phyloP scores from a whole-genome alignment of 2,329 filamentous ascomycete species.

The Diplodia seriata region DNA sequence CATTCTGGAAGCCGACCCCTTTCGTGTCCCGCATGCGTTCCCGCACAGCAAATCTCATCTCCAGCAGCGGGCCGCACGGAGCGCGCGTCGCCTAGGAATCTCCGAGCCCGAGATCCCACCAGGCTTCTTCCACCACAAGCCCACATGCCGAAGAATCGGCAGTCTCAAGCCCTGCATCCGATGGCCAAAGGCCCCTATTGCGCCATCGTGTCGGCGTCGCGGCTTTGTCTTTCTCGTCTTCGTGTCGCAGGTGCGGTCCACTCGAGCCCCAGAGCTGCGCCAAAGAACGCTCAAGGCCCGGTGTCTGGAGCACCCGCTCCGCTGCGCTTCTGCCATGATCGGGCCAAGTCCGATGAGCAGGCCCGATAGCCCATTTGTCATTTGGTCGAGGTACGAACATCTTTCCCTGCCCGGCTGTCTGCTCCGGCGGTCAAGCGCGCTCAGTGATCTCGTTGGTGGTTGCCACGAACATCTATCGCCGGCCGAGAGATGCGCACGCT shows the following conservation, averaged over 20 bases:
- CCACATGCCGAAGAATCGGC: constrained; percentile 29
- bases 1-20: constrained; percentile 12
- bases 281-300: background rate
- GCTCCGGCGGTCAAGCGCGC: constrained; percentile 5
- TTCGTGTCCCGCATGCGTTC: constrained; percentile 1
- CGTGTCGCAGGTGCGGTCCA: constrained; percentile 21
- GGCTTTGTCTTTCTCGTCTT: background rate
- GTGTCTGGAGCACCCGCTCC: constrained; percentile 2
- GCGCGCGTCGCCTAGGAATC: constrained; percentile 12
- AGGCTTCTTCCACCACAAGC: constrained; percentile 13
- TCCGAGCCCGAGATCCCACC: constrained; percentile 30
- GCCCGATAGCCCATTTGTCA: constrained; percentile 29
- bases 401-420: constrained; percentile 15
- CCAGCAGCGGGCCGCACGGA: background rate
- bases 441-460: constrained; percentile 3
- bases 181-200: constrained; percentile 2
- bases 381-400: constrained; percentile 6
- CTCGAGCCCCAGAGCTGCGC: constrained; percentile 7
- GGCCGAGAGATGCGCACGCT: background rate
- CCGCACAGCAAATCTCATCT: background rate
- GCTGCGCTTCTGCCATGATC: constrained; percentile 9
- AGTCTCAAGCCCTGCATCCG: constrained; percentile 28
- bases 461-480: background rate
- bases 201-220: background rate
- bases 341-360: constrained; percentile 19